These are phyloP conservation scores for Blastobotrys illinoisensis DNA, from an alignment of 1,139 yeast species.

Conservation along the genomic window DNA sequence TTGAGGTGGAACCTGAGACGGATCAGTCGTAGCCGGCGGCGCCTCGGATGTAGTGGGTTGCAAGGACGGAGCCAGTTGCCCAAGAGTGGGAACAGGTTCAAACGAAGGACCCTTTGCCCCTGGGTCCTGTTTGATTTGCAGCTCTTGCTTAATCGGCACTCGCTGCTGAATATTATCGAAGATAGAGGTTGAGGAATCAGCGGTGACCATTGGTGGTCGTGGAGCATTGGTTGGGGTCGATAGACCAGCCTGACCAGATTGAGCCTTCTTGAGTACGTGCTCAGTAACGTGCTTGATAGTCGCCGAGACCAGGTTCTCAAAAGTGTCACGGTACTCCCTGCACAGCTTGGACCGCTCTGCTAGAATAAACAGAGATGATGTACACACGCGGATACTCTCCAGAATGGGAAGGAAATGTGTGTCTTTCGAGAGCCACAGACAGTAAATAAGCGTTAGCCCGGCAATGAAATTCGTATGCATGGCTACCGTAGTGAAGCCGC, in stretches of 20 bases:
- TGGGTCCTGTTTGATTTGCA: neutral
- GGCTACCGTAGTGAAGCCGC: constrained; percentile 56
- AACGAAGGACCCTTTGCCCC: neutral
- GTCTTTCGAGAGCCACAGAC: constrained; percentile 56
- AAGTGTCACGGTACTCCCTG: constrained; percentile 51
- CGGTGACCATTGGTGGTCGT: constrained; percentile 9
- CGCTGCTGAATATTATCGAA: constrained; percentile 10
- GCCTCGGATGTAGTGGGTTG: neutral
- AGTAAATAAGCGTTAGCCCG: constrained; percentile 55
- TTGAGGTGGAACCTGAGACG: neutral
- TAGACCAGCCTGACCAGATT: neutral
- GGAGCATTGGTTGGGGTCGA: neutral
- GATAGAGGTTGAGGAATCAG: constrained; percentile 12
- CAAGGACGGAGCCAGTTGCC: neutral
- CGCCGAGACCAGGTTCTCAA: constrained; percentile 55
- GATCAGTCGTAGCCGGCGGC: neutral
- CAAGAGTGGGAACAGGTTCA: neutral
- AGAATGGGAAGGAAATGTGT: constrained; percentile 28
- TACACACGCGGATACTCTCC: constrained; percentile 55
- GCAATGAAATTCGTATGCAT: constrained; percentile 59
- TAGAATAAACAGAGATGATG: constrained; percentile 53
- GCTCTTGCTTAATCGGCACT: neutral
- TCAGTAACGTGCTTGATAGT: constrained; percentile 37
- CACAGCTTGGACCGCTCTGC: constrained; percentile 58
- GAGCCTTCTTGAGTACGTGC: constrained; percentile 8